A percentile compares a stretch with the other conserved stretches of the same genome.
Evolutionary conservation across 2,329 filamentous ascomycete genomes (phyloP).

Genomic region (Aspergillus pseudoglaucus): DNA sequence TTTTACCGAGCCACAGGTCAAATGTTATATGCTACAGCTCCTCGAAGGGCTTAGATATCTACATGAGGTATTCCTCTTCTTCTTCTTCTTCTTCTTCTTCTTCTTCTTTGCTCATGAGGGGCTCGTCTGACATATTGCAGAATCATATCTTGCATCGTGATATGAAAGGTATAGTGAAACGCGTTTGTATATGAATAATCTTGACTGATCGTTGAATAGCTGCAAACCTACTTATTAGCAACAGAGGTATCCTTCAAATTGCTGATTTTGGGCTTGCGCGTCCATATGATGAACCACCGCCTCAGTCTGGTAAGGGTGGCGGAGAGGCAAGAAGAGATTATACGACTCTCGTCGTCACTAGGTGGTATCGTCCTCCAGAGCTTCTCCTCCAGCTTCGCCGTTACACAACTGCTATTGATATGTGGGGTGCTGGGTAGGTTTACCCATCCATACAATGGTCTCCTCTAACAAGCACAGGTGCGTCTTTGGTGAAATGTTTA

Average conservation of each 20-base stretch:
- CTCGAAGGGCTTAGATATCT: slow-evolving; percentile 85
- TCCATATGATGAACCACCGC: slow-evolving; percentile 81
- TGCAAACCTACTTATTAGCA: slow-evolving; percentile 93
- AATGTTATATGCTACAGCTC: slow-evolving; percentile 94
- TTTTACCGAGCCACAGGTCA: slow-evolving; percentile 86
- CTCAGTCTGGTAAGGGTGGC: slow-evolving; percentile 68
- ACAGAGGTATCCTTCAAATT: slow-evolving; percentile 87
- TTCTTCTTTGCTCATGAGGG: background rate
- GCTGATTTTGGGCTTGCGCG: slow-evolving; percentile 93
- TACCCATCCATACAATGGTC: background rate
- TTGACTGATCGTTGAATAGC: slow-evolving; percentile 41
- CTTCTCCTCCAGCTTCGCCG: slow-evolving; percentile 77
- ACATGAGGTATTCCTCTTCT: slow-evolving; percentile 55
- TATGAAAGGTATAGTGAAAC: slow-evolving; percentile 63
- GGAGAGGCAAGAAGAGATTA: slow-evolving; percentile 86
- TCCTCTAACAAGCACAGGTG: slow-evolving; percentile 53
- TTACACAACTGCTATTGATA: slow-evolving; percentile 96
- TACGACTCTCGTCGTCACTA: slow-evolving; percentile 90
- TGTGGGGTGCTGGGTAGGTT: slow-evolving; percentile 91
- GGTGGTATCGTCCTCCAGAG: slow-evolving; percentile 96
- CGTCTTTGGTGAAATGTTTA: slow-evolving; percentile 96
- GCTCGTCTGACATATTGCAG: slow-evolving; percentile 18
- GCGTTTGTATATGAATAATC: background rate
- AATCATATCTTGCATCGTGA: slow-evolving; percentile 88
- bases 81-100: slow-evolving; percentile 1